Evolutionary conservation across 2,329 filamentous ascomycete genomes (phyloP).

Genomic region (Trichoderma harzianum): DNA sequence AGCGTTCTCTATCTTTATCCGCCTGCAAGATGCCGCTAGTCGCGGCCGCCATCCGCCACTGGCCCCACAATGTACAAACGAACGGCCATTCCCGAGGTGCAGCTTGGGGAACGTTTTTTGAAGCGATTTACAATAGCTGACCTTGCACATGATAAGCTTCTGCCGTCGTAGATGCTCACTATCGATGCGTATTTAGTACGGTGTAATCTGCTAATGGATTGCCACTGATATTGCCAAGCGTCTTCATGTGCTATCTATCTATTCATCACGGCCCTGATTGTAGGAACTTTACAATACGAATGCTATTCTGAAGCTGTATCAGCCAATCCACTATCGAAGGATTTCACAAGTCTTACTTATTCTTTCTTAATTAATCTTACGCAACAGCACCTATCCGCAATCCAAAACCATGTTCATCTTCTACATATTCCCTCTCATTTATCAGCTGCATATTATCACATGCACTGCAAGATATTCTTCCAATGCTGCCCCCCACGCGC

Average conservation of each 20-base stretch:
- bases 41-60: constrained; percentile 8
- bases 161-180: background rate
- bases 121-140: background rate
- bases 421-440: background rate
- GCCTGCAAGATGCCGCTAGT: constrained; percentile 13
- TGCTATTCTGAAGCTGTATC: background rate
- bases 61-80: constrained; percentile 1
- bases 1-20: background rate
- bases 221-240: background rate
- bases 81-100: constrained; percentile 11
- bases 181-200: background rate
- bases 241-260: background rate
- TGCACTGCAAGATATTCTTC: background rate
- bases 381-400: background rate
- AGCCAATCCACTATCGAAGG: background rate
- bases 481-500: background rate
- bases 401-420: background rate
- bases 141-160: background rate
- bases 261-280: background rate
- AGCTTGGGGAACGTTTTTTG: background rate
- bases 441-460: too few species aligned
- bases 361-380: background rate
- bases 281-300: background rate
- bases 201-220: background rate
- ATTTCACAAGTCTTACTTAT: background rate